phyloP scores from a whole-genome alignment of 2,329 filamentous ascomycete species.

The Cercospora zeae-maydis region DNA sequence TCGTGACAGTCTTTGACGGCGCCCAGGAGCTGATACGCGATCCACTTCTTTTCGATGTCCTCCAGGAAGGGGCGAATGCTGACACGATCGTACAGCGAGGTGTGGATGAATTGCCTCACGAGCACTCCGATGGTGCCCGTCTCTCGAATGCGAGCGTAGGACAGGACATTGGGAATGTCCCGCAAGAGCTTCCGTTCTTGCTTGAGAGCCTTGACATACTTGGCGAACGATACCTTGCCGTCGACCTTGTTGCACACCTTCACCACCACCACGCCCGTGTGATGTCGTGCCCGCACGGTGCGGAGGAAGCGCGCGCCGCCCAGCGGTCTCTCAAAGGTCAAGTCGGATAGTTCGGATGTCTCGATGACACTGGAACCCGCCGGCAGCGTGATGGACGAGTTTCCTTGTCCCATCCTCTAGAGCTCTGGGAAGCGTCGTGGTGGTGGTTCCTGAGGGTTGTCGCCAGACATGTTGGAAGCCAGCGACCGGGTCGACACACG shows the following conservation, averaged over 20 bases:
- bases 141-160: conserved; percentile 87
- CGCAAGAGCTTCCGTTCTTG: conserved; percentile 75
- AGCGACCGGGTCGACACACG: not conserved
- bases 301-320: conserved; percentile 95
- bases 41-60: conserved; percentile 98
- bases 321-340: conserved; percentile 88
- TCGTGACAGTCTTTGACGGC: conserved; percentile 88
- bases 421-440: not conserved
- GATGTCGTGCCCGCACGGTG: conserved; percentile 83
- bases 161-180: conserved; percentile 84
- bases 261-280: conserved; percentile 86
- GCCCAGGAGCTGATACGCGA: conserved; percentile 91
- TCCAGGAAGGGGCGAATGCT: conserved; percentile 95
- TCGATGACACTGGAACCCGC: conserved; percentile 92
- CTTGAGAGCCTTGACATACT: conserved; percentile 76
- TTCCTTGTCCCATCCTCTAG: conserved; percentile 82
- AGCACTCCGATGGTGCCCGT: conserved; percentile 89
- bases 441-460: not conserved
- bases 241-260: conserved; percentile 89
- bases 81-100: conserved; percentile 92
- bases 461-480: not conserved
- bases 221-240: conserved; percentile 71
- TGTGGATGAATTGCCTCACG: conserved; percentile 92
- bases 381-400: conserved; percentile 80
- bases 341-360: conserved; percentile 82